Percentiles rank a stretch among this genome's conserved stretches.
These are phyloP conservation scores for Umbellularia californica DNA, from an alignment of 164 flowering plant species.

Conservation along the genomic window DNA sequence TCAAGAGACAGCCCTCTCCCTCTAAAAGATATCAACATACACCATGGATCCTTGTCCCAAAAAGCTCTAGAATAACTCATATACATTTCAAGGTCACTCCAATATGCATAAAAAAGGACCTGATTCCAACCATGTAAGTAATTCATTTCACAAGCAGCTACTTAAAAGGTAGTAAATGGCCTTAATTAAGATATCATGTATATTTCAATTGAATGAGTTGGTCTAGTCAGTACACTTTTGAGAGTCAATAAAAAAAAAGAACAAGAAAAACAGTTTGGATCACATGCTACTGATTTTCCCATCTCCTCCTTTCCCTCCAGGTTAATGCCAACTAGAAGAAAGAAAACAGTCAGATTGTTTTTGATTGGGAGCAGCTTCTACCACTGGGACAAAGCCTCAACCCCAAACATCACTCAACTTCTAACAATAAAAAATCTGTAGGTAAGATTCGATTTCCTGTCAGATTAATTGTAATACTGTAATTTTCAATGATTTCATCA, in stretches of 20 bases:
- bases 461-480: constrained; percentile 4
- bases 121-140: too few relatives aligned
- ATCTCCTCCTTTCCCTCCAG: background rate
- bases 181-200: too few relatives aligned
- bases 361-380: background rate
- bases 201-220: background rate
- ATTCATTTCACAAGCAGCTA: background rate
- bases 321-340: constrained; percentile 21
- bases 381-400: background rate
- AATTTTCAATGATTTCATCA: constrained; percentile 7
- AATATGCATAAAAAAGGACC: too few relatives aligned
- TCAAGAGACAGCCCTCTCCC: too few relatives aligned
- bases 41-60: too few relatives aligned
- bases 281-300: background rate
- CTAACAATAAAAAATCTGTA: background rate
- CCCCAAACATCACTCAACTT: background rate
- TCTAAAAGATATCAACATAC: too few relatives aligned
- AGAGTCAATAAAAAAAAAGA: background rate
- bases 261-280: background rate
- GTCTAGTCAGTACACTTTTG: background rate
- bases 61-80: too few relatives aligned
- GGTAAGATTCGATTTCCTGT: background rate
- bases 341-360: background rate
- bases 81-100: too few relatives aligned
- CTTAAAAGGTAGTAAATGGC: background rate